A percentile compares a stretch with the other conserved stretches of the same genome.
These are phyloP conservation scores for Calonectria ilicicola DNA, from an alignment of 2,329 filamentous ascomycete species.

Conservation along the genomic window DNA sequence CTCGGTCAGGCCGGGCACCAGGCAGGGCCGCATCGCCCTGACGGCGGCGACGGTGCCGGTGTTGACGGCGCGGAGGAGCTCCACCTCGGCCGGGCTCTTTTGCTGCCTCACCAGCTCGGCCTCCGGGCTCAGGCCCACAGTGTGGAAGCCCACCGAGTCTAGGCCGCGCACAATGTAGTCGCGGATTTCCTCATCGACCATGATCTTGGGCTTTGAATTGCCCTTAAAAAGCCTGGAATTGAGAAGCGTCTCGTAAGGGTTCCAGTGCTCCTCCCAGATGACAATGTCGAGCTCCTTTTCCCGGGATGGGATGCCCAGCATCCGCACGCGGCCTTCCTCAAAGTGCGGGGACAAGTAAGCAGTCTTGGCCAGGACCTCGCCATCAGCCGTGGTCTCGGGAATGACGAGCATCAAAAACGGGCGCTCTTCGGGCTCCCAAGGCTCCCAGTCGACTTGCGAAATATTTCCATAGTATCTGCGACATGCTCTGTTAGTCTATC, in stretches of 20 bases:
- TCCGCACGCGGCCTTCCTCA: constrained; percentile 68
- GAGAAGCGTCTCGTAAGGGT: constrained; percentile 68
- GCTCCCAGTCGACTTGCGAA: constrained; percentile 72
- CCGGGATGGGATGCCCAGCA: constrained; percentile 69
- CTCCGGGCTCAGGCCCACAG: constrained; percentile 64
- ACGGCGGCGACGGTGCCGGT: constrained; percentile 73
- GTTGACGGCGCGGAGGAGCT: constrained; percentile 70
- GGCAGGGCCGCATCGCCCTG: constrained; percentile 65
- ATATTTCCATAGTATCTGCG: constrained; percentile 70
- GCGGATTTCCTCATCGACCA: constrained; percentile 74
- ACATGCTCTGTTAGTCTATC: neutral
- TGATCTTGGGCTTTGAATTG: constrained; percentile 54
- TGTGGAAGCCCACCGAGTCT: constrained; percentile 64
- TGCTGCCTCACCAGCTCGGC: constrained; percentile 70
- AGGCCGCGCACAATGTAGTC: constrained; percentile 73
- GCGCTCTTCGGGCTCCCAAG: constrained; percentile 74
- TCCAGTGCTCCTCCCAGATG: constrained; percentile 74
- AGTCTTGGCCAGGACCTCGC: constrained; percentile 62
- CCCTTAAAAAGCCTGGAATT: constrained; percentile 54
- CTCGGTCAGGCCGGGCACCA: constrained; percentile 69
- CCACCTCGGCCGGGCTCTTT: constrained; percentile 67
- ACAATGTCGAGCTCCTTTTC: constrained; percentile 64
- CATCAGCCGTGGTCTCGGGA: constrained; percentile 54
- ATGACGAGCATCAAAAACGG: constrained; percentile 73
- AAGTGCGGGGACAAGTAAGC: constrained; percentile 71